Evolutionary conservation across 257 asterid genomes (phyloP).

Genomic region (Scutellaria galericulata): DNA sequence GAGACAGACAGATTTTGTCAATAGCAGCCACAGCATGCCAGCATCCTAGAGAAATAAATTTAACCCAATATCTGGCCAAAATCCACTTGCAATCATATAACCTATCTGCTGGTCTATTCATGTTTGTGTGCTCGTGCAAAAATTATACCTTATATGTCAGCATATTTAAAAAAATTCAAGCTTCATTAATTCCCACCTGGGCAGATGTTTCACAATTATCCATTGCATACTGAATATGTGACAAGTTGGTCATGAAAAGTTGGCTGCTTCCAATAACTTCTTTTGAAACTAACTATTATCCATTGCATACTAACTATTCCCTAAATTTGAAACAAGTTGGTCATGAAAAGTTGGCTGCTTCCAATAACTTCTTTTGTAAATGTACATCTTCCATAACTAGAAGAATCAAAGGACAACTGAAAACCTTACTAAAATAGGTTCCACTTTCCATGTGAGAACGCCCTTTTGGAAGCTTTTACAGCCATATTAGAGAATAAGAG

Average conservation of each 20-base stretch:
- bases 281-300: no score
- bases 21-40: no score
- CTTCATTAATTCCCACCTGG: no score
- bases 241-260: not conserved
- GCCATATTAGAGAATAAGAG: not conserved
- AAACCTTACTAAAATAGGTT: not conserved
- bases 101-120: no score
- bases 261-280: conserved; percentile 5
- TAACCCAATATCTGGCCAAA: no score
- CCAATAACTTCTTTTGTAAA: not conserved
- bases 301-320: not conserved
- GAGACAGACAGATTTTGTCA: no score
- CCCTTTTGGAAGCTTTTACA: not conserved
- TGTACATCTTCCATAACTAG: not conserved
- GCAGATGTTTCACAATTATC: no score
- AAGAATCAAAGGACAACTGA: not conserved
- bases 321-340: not conserved
- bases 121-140: no score
- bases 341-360: not conserved
- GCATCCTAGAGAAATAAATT: no score
- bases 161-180: no score
- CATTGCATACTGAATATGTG: not conserved
- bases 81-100: no score
- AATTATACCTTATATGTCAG: no score
- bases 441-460: not conserved